phyloP scores from a whole-genome alignment of 202 grass and related monocot genomes.

The Elaeis oleifera region DNA sequence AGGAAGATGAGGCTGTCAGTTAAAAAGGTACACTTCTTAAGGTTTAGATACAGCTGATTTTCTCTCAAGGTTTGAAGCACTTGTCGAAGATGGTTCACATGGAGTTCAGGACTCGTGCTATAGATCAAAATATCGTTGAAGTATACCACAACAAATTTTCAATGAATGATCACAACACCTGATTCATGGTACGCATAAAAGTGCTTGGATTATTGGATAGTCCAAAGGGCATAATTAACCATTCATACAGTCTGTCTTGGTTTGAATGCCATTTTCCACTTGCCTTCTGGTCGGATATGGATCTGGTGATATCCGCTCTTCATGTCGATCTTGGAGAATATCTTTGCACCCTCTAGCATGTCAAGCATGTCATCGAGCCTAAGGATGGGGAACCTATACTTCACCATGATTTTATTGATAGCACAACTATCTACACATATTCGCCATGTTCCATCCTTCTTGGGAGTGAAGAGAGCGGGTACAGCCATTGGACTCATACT shows the following conservation, averaged over 20 bases:
- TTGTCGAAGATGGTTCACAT: not conserved
- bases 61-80: not conserved
- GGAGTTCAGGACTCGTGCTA: not conserved
- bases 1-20: not conserved
- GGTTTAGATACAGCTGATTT: not conserved
- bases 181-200: not conserved
- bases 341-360: not conserved
- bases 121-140: not conserved
- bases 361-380: not conserved
- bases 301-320: not conserved
- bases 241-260: too few relatives aligned
- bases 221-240: too few relatives aligned
- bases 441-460: not conserved
- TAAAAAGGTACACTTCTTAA: not conserved
- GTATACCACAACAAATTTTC: not conserved
- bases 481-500: not conserved
- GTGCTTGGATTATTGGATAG: not conserved
- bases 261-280: too few relatives aligned
- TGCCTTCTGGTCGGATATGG: too few relatives aligned
- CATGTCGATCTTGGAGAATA: not conserved
- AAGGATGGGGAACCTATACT: not conserved
- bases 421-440: not conserved
- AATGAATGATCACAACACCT: not conserved
- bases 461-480: not conserved
- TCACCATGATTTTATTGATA: not conserved